Base-by-base conservation (phyloP, 306 rosid genomes). In the Trifolium pratense region DNA sequence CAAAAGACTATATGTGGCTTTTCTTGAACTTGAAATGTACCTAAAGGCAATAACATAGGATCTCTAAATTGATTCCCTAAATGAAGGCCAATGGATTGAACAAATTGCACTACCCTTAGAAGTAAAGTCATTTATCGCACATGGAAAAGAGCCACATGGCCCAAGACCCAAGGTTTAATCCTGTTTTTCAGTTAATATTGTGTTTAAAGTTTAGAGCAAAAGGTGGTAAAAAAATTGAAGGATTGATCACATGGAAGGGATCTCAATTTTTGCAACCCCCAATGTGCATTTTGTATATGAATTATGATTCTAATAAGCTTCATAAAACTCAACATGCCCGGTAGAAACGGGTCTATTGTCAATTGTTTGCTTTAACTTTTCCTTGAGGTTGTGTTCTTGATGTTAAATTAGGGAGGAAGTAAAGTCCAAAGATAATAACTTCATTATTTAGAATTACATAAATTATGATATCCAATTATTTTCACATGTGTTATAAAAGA, bases 101-200 rank as follows among this genome's bases (percentile, higher is more conserved):
- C 55, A 75, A 87, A 59, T 56, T 56, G 68, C 62, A 65, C 3
- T 70, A 51, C 78, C 74, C 52, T 83, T 42, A 61, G 78, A 78
- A 84, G 78, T 75, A 53, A 82, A 82, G 89, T 84, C 77, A 77
- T 75, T 75, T 75, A 71, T 55, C 43, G 74, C 92, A 85, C 89
- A 85, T 85, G 92, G 83, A 64, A 66, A 75, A 67, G 77, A 67
- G 77, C 79, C 89, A 77, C 82, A 68, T 78, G 80, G 45, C 73
- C 75, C 91, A 60, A 16, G 49, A 56, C 58, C 71, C 80, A 49
- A 79, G 77, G 39, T 9, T 76, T 56, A 48, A 37, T 78, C 80
- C 81, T 66, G 79, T 64, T 83, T 70, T 52, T 76, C 83, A 63
- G 79, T 79, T 85, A 23, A 78, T 70, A 78, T 73, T 73, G 61